Conservation (phyloP, 2,329 filamentous ascomycete species). For the Diaporthe longicolla region DNA sequence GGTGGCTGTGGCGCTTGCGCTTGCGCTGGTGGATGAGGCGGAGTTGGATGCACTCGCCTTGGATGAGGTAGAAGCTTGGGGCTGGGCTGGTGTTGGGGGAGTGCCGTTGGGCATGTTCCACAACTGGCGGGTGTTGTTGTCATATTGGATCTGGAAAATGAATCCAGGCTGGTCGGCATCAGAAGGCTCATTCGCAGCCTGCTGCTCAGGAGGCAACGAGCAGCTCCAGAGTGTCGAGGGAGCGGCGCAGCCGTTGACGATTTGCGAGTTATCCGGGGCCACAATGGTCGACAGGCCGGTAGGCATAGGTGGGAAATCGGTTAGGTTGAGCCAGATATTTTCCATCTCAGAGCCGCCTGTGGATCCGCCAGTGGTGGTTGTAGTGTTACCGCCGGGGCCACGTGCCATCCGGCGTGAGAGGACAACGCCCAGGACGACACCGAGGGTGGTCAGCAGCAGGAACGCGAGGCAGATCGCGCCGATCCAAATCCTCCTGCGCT, state of each 20-base stretch:
- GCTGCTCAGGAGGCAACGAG: conserved; percentile 83
- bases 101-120: conserved; percentile 63
- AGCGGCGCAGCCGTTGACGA: conserved; percentile 78
- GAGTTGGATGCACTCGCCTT: conserved; percentile 26
- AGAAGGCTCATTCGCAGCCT: conserved; percentile 74
- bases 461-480: conserved; percentile 63
- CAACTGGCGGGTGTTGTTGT: conserved; percentile 68
- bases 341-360: conserved; percentile 24
- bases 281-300: conserved; percentile 86
- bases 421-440: conserved; percentile 68
- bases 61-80: conserved; percentile 25
- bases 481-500: conserved; percentile 72
- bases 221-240: conserved; percentile 89
- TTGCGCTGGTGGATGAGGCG: conserved; percentile 8
- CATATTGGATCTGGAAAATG: conserved; percentile 82
- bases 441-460: conserved; percentile 68
- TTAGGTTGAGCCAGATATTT: conserved; percentile 83
- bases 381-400: conserved; percentile 6
- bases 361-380: conserved; percentile 8
- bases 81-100: conserved; percentile 45
- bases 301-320: conserved; percentile 87
- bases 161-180: conserved; percentile 81
- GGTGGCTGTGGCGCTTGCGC: conserved; percentile 21
- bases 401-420: conserved; percentile 27
- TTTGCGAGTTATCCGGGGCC: conserved; percentile 75